Percentiles rank a stretch among this genome's conserved stretches.
phyloP scores from a whole-genome alignment of 2,329 filamentous ascomycete genomes.

The Diaporthe citri region DNA sequence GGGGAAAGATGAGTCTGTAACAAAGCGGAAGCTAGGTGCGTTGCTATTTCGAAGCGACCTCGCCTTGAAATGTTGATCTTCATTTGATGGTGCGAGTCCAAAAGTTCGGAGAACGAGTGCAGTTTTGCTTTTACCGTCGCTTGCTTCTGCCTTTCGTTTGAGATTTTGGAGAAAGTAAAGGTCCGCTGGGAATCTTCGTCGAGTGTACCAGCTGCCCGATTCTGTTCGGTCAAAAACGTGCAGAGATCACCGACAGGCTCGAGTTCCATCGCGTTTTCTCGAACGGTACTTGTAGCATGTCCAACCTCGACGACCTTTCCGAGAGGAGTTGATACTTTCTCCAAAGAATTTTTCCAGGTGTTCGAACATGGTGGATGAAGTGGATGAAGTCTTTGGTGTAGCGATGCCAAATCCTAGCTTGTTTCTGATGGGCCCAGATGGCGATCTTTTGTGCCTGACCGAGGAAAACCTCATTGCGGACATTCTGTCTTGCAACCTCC shows the following conservation, averaged over 20 bases:
- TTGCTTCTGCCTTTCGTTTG: neutral
- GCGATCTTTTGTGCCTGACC: neutral
- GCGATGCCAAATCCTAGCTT: neutral
- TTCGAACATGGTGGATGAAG: neutral
- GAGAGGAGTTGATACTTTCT: neutral
- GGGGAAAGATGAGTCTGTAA: neutral
- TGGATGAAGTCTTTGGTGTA: neutral
- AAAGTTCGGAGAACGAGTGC: neutral
- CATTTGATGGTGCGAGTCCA: neutral
- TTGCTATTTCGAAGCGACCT: neutral
- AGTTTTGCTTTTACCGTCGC: neutral
- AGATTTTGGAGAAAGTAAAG: neutral
- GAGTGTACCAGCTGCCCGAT: neutral
- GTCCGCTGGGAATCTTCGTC: neutral
- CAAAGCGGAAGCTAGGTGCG: neutral
- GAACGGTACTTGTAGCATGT: neutral
- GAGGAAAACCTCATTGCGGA: neutral
- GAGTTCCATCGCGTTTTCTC: neutral
- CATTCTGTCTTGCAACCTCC: neutral
- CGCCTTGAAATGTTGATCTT: neutral
- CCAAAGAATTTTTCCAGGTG: neutral
- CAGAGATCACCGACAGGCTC: neutral
- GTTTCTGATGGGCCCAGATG: neutral
- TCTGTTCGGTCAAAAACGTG: neutral
- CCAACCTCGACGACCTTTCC: neutral